A percentile compares a stretch with the other conserved stretches of the same genome.
Evolutionary conservation across 176 grass and related monocot species (phyloP).

Genomic region (Oryza nivara): DNA sequence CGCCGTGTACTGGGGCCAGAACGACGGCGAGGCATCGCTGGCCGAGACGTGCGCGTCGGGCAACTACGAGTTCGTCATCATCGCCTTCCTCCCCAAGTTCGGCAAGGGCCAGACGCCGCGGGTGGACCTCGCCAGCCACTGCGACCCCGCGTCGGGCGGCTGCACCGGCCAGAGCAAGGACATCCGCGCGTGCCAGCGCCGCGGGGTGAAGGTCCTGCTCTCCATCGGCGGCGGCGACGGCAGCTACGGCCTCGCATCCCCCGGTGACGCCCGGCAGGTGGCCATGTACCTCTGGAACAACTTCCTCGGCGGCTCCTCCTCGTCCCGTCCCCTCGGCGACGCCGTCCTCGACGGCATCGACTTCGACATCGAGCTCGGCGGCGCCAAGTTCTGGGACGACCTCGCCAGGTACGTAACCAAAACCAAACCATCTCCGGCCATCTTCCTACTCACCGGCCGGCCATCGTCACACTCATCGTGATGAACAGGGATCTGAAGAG

Average conservation of each 20-base stretch:
- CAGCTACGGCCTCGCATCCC: slow-evolving; percentile 60
- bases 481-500: slow-evolving; percentile 45
- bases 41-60: slow-evolving; percentile 48
- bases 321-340: slow-evolving; percentile 58
- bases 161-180: slow-evolving; percentile 57
- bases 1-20: slow-evolving; percentile 70
- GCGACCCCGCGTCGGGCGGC: slow-evolving; percentile 49
- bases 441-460: too few relatives aligned
- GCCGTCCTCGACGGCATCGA: slow-evolving; percentile 74
- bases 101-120: slow-evolving; percentile 68
- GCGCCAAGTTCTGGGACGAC: slow-evolving; percentile 54
- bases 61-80: slow-evolving; percentile 61
- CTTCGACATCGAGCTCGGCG: slow-evolving; percentile 76
- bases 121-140: slow-evolving; percentile 68
- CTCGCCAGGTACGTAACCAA: slow-evolving; percentile 43
- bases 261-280: slow-evolving; percentile 39
- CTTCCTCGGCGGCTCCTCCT: slow-evolving; percentile 57
- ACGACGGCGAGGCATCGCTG: slow-evolving; percentile 57
- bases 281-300: slow-evolving; percentile 76
- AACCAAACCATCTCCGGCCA: neutral
- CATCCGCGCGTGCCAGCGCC: slow-evolving; percentile 57
- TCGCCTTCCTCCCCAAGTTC: slow-evolving; percentile 68
- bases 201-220: slow-evolving; percentile 71
- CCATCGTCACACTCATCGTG: too few relatives aligned
- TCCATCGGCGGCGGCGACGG: slow-evolving; percentile 63